Base-by-base conservation (phyloP, 1,284 basidiomycete species). In the Ceraceosorus guamensis region DNA sequence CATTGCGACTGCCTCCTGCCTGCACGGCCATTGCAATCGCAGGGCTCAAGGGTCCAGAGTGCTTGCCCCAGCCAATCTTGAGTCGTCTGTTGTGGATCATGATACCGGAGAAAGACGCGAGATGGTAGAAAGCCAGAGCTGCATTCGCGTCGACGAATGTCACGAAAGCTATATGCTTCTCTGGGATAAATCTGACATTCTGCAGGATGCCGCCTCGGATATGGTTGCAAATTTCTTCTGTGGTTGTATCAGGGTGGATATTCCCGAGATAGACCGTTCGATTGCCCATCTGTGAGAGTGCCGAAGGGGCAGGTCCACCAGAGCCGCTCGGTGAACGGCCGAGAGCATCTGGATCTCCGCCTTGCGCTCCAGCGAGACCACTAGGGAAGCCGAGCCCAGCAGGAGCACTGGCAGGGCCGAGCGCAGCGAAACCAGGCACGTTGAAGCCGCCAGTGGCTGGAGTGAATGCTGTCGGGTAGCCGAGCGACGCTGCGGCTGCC, bases 191-290 rank as follows among this genome's bases (percentile, higher is more conserved):
- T 16, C 72, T 68, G 43, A 75, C 62, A 48, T 67, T 71, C 55
- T 75, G 71, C 54, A 75, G 54, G 46, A 75, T 71, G 18, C 73
- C 73, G 31, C 73, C 73, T 5, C 73, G 71, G 39, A 75, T 70
- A 59, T 74, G 71, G 63, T 75, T 75, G 66, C 73, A 75, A 56
- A 75, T 75, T 60, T 75, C 73, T 49, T 72, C 73, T 2, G 68
- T 68, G 5, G 70, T 75, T 13, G 72, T 74, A 30, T 74, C 70
- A 13, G 68, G 72, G 41, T 75, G 73, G 52, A 75, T 67, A 60
- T 75, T 75, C 52, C 73, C 73, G 6, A 75, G 61, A 52, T 75
- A 75, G 62, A 75, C 67, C 41, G 73, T 75, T 34, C 73, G 68
- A 43, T 75, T 75, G 48, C 73, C 73, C 34, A 75, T 63, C 61